Percentiles rank a stretch among this genome's conserved stretches.
Conservation (phyloP, 139 green algal genomes). For the Marvania coccoides region DNA sequence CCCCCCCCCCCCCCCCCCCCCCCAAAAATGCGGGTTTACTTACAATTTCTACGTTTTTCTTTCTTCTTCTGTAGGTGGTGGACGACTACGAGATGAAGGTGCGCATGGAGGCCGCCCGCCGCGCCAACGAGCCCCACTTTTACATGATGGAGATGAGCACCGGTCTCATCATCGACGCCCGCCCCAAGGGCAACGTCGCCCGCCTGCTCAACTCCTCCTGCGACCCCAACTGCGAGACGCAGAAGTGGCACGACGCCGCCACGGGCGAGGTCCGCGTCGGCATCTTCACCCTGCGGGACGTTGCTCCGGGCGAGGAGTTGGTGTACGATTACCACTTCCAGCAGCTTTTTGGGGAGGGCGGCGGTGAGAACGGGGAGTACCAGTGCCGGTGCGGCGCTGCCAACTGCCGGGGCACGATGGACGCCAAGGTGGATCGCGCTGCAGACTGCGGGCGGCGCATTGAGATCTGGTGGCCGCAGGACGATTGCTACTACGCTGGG, state of each 20-base stretch:
- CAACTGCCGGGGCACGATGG: constrained; percentile 78
- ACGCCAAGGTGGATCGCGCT: constrained; percentile 35
- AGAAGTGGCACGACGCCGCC: constrained; percentile 73
- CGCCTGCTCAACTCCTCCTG: constrained; percentile 82
- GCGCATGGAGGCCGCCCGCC: constrained; percentile 55
- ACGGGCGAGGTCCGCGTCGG: constrained; percentile 46
- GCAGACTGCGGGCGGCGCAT: constrained; percentile 34
- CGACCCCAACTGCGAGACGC: constrained; percentile 80
- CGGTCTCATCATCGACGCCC: constrained; percentile 73
- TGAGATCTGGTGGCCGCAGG: constrained; percentile 66
- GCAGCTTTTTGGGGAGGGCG: constrained; percentile 27
- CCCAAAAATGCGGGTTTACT: too few species aligned
- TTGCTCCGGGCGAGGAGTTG: constrained; percentile 67
- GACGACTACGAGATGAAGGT: constrained; percentile 38
- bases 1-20: too few species aligned
- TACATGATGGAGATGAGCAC: constrained; percentile 84
- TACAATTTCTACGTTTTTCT: too few species aligned
- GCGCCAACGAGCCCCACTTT: constrained; percentile 53
- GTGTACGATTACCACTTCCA: constrained; percentile 82
- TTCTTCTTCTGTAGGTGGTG: too few species aligned
- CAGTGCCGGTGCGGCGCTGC: constrained; percentile 73
- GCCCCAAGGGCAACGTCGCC: constrained; percentile 62
- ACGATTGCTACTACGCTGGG: constrained; percentile 60
- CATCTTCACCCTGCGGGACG: constrained; percentile 41
- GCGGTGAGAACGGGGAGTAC: constrained; percentile 22